Base-by-base conservation (phyloP, 495 filamentous ascomycete species). In the Penicillium alfredii region DNA sequence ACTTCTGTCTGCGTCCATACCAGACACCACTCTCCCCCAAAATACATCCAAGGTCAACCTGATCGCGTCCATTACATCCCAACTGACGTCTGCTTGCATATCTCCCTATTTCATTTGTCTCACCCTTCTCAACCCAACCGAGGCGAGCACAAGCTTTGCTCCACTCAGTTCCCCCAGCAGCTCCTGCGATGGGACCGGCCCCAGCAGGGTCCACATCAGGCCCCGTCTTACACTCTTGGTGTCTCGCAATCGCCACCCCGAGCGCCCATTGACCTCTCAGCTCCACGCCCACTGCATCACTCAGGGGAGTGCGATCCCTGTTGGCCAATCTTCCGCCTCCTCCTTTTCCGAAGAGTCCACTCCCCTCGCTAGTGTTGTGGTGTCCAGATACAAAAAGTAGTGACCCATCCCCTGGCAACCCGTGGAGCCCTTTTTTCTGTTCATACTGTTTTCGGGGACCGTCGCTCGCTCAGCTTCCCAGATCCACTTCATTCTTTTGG, bases 141-240 rank as follows among this genome's bases (percentile, higher is more conserved):
- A 24, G 28, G 28, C n/a, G n/a, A n/a, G n/a, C n/a, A n/a, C n/a
- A n/a, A n/a, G n/a, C n/a, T n/a, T n/a, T n/a, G n/a, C n/a, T n/a
- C n/a, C n/a, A n/a, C 23, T 25, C 23, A n/a, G 8, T 43, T 47
- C 34, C 43, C 38, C 43, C 42, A 43, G 47, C 39, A 44, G 47
- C 47, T 51, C 47, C 26, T 43, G 26, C 13, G 32, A 25, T 25
- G 31, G 6, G 30, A 29, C 35, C 30, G 25, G 34, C 28, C 32
- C 26, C 14, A 23, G 26, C 20, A 30, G 10, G 8, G 18, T 26
- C 19, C 14, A 18, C 21, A 16, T 26, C 21, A 33, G 20, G 16
- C 18, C 23, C 17, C 15, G 22, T 25, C 8, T n/a, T n/a, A n/a
- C n/a, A n/a, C n/a, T n/a, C n/a, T n/a, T n/a, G n/a, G n/a, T n/a